Evolutionary conservation across 257 asterid species (phyloP).

Genomic region (Fraxinus americana): DNA sequence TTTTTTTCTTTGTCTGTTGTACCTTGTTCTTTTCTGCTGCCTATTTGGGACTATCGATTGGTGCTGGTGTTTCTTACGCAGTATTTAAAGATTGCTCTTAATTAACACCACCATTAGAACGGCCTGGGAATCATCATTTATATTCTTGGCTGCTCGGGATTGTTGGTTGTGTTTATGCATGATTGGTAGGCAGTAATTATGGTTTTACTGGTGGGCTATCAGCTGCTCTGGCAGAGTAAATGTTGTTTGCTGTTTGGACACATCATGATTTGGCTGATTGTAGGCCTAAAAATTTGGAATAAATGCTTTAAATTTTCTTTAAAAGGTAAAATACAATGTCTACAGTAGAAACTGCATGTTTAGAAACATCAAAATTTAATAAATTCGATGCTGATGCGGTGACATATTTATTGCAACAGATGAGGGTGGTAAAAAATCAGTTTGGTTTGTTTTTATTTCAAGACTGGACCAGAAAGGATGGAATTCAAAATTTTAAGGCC

Average conservation of each 20-base stretch:
- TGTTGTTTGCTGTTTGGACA: neutral
- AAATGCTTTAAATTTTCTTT: neutral
- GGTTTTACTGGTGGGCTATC: slow-evolving; percentile 4
- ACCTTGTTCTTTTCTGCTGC: neutral
- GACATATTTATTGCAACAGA: neutral
- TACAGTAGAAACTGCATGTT: neutral
- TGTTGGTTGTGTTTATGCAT: slow-evolving; percentile 15
- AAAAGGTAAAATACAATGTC: neutral
- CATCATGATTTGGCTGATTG: neutral
- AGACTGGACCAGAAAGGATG: neutral
- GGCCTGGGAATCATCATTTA: neutral
- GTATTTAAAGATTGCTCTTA: neutral
- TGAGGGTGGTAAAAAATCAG: neutral
- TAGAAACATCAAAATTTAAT: neutral
- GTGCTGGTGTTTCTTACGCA: neutral
- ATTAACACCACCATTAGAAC: neutral
- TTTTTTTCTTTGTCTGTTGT: neutral
- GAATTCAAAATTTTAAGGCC: neutral
- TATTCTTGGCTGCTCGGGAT: neutral
- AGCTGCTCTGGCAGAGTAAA: neutral
- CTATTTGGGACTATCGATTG: neutral
- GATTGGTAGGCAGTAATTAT: neutral
- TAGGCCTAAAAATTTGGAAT: neutral
- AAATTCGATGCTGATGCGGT: neutral
- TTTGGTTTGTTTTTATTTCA: neutral